Base-by-base conservation (phyloP, 202 grass and related monocot genomes). In the Elaeis oleifera region DNA sequence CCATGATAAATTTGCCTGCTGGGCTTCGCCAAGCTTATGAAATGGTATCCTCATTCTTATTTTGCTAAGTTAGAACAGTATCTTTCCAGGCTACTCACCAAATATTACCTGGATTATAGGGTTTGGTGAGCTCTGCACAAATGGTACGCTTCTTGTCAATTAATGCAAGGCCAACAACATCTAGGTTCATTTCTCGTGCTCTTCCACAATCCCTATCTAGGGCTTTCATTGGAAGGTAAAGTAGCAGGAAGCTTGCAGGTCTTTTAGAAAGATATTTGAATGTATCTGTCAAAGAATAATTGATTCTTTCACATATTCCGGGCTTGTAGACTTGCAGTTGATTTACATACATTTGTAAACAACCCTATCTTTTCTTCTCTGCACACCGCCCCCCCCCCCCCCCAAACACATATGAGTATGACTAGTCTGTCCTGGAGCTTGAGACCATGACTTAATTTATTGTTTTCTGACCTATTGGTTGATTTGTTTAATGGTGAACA, bases 211-310 rank as follows among this genome's bases (percentile, higher is more conserved):
- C 81, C 65, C 60, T 89, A 64, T 89, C 94, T 24, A 82, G 84
- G 74, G 88, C 81, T 70, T 90, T 97, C 74, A 73, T 97, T 82
- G 94, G 94, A 79, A 91, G 94, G 94, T 97, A 86, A 51, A 15
- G 16, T 15, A 67, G 18, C 54, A 58, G 51, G 27, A 44, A 62
- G 68, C 49, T 55, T 26, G 4, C n/a, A 44, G 49, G 3, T 16
- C 16, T 27, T 2, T 4, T 59, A 7, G 23, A 50, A 2, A 19
- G 13, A 59, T n/a, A 50, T 20, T 26, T 16, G 7, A 3, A 27
- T 25, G 18, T 44, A 44, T 9, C 28, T 31, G 5, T 28, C 4
- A 4, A 31, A 4, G 5, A 31, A 6, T 6, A 31, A 6, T 31
- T 6, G 36, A 44, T 44, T 13, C 9, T 44, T 44, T 13, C 36